phyloP scores from a whole-genome alignment of 2,329 filamentous ascomycete species.

The Venturia oleaginea region DNA sequence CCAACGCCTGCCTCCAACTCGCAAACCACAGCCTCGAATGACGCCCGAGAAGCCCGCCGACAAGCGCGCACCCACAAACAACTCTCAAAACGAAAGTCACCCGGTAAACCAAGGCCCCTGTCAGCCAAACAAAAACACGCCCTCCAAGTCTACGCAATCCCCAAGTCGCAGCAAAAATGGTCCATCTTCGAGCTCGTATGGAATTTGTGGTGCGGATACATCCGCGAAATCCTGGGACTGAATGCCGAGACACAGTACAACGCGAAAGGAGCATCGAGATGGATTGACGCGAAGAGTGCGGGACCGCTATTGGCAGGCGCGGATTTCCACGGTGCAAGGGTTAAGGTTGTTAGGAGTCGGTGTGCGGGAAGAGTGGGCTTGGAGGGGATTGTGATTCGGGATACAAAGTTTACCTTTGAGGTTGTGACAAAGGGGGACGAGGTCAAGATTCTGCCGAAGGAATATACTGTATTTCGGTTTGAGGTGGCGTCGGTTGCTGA shows the following conservation, averaged over 20 bases:
- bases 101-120: conserved; percentile 54
- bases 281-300: conserved; percentile 49
- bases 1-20: conserved; percentile 39
- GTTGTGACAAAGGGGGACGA: conserved; percentile 63
- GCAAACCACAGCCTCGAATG: conserved; percentile 36
- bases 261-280: conserved; percentile 24
- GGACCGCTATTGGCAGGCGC: conserved; percentile 69
- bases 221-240: conserved; percentile 53
- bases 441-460: conserved; percentile 78
- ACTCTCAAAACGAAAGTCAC: conserved; percentile 19
- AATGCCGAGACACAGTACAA: conserved; percentile 5
- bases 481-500: conserved; percentile 46
- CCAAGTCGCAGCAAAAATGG: conserved; percentile 60
- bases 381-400: conserved; percentile 77
- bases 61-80: conserved; percentile 39
- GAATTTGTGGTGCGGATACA: conserved; percentile 73
- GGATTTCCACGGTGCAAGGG: conserved; percentile 79
- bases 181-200: conserved; percentile 69
- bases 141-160: conserved; percentile 66
- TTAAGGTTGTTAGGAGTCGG: conserved; percentile 73
- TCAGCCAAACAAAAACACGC: conserved; percentile 70
- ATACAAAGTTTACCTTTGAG: conserved; percentile 79
- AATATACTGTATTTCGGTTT: conserved; percentile 77
- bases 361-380: conserved; percentile 77
- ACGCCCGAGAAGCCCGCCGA: conserved; percentile 44